These are phyloP conservation scores for Taphrina flavorubra DNA, from an alignment of 1,139 yeast genomes.

Conservation along the genomic window DNA sequence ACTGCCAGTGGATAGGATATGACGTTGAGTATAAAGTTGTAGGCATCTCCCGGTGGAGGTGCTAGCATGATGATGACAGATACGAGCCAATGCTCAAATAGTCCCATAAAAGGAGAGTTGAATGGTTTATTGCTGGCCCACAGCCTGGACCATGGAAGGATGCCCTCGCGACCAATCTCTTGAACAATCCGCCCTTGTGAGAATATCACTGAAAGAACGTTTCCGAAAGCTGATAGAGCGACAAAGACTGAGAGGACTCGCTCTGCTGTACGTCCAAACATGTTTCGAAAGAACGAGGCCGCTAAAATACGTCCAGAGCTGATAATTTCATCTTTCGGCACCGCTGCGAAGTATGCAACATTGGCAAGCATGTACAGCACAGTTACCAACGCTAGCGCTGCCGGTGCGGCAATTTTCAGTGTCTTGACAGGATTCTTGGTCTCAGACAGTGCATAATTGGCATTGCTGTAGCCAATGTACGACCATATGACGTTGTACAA, in stretches of 20 bases:
- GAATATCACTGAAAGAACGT: conserved; percentile 75
- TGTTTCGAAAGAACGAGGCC: conserved; percentile 72
- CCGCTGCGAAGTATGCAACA: conserved; percentile 75
- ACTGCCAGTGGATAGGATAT: conserved; percentile 78
- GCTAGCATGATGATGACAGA: conserved; percentile 63
- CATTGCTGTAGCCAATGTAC: conserved; percentile 69
- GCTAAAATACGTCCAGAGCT: conserved; percentile 74
- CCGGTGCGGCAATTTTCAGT: conserved; percentile 73
- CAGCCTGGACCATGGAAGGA: conserved; percentile 68
- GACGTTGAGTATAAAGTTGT: conserved; percentile 72
- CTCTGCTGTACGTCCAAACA: conserved; percentile 67
- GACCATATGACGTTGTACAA: conserved; percentile 59
- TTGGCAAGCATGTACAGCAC: conserved; percentile 71
- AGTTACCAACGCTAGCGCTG: conserved; percentile 66
- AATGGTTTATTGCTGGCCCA: conserved; percentile 64
- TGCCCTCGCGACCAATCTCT: conserved; percentile 73
- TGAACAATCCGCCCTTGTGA: conserved; percentile 80
- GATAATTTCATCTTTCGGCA: conserved; percentile 66
- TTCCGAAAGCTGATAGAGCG: conserved; percentile 76
- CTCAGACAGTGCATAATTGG: conserved; percentile 82
- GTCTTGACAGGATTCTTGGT: conserved; percentile 72
- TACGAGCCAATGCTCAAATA: conserved; percentile 62
- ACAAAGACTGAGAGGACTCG: conserved; percentile 73
- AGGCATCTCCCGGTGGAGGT: conserved; percentile 79
- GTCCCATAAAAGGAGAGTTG: conserved; percentile 62